phyloP scores from a whole-genome alignment of 345 rosid genomes.

The Murraya paniculata region DNA sequence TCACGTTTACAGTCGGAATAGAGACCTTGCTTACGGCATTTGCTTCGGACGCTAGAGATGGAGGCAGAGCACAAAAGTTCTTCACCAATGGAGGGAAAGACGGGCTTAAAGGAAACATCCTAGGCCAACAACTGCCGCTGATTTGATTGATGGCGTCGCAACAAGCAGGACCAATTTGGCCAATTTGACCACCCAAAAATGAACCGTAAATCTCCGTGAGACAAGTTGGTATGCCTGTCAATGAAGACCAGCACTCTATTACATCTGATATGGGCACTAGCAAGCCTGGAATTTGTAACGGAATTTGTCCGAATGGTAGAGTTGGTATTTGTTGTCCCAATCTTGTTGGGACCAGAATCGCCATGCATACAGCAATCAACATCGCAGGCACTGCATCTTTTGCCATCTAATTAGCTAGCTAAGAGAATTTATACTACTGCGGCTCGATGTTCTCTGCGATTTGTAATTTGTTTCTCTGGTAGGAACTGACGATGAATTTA shows the following conservation, averaged over 20 bases:
- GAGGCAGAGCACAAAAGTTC: neutral
- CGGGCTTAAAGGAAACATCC: conserved; percentile 2
- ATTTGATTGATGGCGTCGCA: neutral
- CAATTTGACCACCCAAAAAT: neutral
- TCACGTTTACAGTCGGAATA: neutral
- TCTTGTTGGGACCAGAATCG: neutral
- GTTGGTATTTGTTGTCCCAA: neutral
- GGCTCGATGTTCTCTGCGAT: neutral
- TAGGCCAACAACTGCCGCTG: neutral
- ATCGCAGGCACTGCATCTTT: neutral
- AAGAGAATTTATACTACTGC: neutral
- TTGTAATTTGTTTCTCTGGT: neutral
- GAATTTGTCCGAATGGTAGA: neutral
- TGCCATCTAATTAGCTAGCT: neutral
- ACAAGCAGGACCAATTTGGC: conserved; percentile 6
- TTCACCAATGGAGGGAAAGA: neutral
- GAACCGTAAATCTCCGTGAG: neutral
- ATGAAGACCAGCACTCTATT: neutral
- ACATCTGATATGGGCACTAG: neutral
- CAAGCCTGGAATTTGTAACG: neutral
- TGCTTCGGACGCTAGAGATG: neutral
- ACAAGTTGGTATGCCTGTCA: neutral
- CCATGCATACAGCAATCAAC: neutral
- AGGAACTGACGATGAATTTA: too few relatives aligned
- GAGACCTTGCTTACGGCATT: neutral